Conservation (phyloP, 1,284 basidiomycete species). For the Heliocybe sulcata region DNA sequence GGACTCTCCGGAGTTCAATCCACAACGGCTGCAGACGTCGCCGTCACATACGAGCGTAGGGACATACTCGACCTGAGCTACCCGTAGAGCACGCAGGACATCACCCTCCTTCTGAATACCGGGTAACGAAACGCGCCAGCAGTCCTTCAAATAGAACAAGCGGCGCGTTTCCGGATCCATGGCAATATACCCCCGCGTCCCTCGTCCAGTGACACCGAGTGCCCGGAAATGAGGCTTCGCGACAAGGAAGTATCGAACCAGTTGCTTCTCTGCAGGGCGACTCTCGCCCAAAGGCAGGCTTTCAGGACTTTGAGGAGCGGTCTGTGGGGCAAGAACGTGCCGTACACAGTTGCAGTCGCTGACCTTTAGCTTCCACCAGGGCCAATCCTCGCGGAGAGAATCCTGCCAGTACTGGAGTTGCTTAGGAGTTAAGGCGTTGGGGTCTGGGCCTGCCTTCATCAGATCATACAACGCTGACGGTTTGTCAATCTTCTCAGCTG, state of each 20-base stretch:
- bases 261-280: not conserved
- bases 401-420: no score
- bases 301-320: no score
- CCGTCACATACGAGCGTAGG: constrained; percentile 7
- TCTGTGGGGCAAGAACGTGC: no score
- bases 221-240: not conserved
- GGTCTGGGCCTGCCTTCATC: not conserved
- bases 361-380: no score
- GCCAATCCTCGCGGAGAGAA: no score
- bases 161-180: constrained; percentile 2
- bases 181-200: constrained; percentile 5
- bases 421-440: not conserved
- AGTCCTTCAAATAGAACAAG: constrained; percentile 16
- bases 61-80: constrained; percentile 6
- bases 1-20: no score
- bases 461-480: not conserved
- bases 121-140: constrained; percentile 11
- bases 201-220: not conserved
- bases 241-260: not conserved
- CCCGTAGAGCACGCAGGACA: constrained; percentile 9
- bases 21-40: constrained; percentile 7
- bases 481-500: constrained; percentile 5
- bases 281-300: no score
- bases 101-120: constrained; percentile 11
- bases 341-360: no score